Evolutionary conservation across 2,329 filamentous ascomycete species (phyloP), one percentile per base, ranked within the genome.

Genomic region (Catunica adiposa): DNA sequence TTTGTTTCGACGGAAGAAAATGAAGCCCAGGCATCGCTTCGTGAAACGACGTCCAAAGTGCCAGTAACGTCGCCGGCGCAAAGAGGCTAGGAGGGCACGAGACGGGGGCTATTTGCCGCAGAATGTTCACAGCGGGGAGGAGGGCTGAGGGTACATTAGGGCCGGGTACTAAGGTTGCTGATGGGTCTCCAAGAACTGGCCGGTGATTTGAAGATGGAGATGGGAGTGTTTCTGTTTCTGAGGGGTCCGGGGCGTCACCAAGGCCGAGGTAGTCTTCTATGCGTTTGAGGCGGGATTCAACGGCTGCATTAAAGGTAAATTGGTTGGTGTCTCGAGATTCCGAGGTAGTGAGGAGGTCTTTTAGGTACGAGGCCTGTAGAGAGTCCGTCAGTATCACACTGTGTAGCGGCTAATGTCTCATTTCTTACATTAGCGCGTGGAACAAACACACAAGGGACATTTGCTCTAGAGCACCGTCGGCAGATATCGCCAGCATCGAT

Each of bases 21-120:
- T 73, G 71, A 2, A 73, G 60, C 0, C 69, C 69, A 0, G 69
- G 70, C 66, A 72, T 71, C 34, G 66, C 69, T 31, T 70, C 68
- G 56, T 73, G 67, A 52, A 73, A 73, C 3, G 64, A 66, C 11
- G 64, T 61, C 67, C 66, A 70, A 1, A 70, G 60, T 6, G 66
- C 62, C 40, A 65, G 64, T 31, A 69, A 64, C 11, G 64, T 62
- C 4, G 58, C 48, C 11, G 61, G 63, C n/a, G 63, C 62, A 67
- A 67, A 70, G 11, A 69, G 62, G 1, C 57, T 62, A 3, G 60
- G 56, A 20, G n/a, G 11, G 11, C 31, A 25, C 8, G n/a, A 8
- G 9, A 31, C 14, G 15, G 50, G 50, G 9, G 31, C 50, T 34
- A 52, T 40, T 15, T 52, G 29, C 34, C 31, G 9, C 17, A 52